phyloP scores from a whole-genome alignment of 1,284 basidiomycete genomes.

The Ustilago tritici region DNA sequence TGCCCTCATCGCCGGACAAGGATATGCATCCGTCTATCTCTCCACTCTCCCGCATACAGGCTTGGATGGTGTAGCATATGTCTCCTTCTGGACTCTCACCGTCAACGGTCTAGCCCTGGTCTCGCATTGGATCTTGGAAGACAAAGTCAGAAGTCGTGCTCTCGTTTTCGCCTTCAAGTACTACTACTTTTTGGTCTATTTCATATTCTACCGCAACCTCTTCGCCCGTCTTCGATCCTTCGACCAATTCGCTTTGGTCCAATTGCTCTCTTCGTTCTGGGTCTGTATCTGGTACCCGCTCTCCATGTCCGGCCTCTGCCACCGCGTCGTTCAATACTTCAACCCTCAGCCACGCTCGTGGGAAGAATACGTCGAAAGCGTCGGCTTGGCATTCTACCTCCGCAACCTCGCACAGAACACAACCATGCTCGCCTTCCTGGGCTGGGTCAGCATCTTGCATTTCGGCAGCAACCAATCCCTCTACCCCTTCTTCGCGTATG shows the following conservation, averaged over 20 bases:
- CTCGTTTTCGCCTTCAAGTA: slow-evolving; percentile 74
- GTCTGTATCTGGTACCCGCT: slow-evolving; percentile 74
- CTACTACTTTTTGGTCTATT: slow-evolving; percentile 70
- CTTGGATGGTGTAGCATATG: slow-evolving; percentile 74
- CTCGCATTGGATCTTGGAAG: slow-evolving; percentile 72
- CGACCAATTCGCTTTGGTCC: slow-evolving; percentile 73
- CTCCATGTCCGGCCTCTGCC: slow-evolving; percentile 72
- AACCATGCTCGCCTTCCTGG: slow-evolving; percentile 72
- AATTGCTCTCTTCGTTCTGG: slow-evolving; percentile 73
- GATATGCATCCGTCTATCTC: slow-evolving; percentile 74
- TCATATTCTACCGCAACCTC: slow-evolving; percentile 71
- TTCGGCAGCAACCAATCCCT: slow-evolving; percentile 73
- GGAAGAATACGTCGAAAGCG: slow-evolving; percentile 73
- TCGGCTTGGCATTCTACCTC: slow-evolving; percentile 72
- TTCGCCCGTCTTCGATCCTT: slow-evolving; percentile 69
- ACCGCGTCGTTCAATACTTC: slow-evolving; percentile 71
- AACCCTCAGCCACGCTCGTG: slow-evolving; percentile 72
- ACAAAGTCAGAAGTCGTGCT: slow-evolving; percentile 73
- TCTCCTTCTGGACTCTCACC: slow-evolving; percentile 74
- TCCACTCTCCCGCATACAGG: slow-evolving; percentile 74
- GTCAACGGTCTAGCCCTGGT: slow-evolving; percentile 72
- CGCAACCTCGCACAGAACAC: slow-evolving; percentile 75
- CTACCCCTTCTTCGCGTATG: slow-evolving; percentile 75
- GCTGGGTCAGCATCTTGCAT: slow-evolving; percentile 73
- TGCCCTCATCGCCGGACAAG: slow-evolving; percentile 74